Conservation (phyloP, 164 flowering plant species). For the Kingdonia uniflora region DNA sequence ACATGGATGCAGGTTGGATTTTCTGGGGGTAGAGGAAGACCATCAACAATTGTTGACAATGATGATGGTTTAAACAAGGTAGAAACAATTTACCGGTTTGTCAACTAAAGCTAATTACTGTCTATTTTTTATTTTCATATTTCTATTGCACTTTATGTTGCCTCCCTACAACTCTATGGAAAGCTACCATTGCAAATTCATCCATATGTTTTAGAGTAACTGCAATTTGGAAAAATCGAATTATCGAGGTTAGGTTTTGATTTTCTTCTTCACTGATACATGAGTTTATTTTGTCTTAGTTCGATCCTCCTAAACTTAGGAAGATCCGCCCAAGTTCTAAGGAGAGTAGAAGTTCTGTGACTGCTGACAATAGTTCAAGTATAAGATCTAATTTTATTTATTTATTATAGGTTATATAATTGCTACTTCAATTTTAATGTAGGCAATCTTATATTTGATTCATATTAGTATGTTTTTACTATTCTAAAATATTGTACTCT, state of each 20-base stretch:
- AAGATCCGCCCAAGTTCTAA: conserved; percentile 93
- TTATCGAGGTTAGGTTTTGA: too few species aligned
- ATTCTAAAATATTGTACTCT: not conserved
- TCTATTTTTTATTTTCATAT: too few species aligned
- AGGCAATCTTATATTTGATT: too few species aligned
- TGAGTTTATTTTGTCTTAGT: conserved; percentile 29
- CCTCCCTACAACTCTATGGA: too few species aligned
- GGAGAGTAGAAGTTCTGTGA: conserved; percentile 73
- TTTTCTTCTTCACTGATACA: too few species aligned
- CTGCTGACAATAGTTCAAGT: conserved; percentile 96
- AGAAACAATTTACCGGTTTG: not conserved
- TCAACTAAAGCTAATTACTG: too few species aligned
- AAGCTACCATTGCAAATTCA: too few species aligned
- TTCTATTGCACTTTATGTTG: too few species aligned
- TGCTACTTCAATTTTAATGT: too few species aligned
- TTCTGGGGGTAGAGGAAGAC: conserved; percentile 58
- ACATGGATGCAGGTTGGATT: conserved; percentile 58
- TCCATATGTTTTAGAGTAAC: too few species aligned
- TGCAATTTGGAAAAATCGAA: too few species aligned
- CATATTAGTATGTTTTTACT: not conserved
- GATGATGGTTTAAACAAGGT: conserved; percentile 12
- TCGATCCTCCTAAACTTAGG: conserved; percentile 76
- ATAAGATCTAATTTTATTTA: conserved; percentile 44
- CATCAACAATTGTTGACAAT: conserved; percentile 19
- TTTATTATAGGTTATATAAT: too few species aligned